Conservation (phyloP, 768 basidiomycete species). For the Trametes gibbosa region DNA sequence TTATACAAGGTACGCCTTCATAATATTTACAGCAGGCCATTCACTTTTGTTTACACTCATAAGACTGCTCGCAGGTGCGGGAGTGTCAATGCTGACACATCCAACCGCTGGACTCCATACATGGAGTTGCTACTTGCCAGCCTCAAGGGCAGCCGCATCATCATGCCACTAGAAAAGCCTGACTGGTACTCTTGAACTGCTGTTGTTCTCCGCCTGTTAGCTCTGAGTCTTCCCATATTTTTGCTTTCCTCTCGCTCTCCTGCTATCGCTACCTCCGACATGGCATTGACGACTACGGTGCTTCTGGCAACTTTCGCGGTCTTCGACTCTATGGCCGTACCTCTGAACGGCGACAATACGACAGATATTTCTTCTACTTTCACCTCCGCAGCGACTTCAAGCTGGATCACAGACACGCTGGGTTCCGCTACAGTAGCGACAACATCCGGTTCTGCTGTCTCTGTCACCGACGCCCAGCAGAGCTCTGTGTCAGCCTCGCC, state of each 20-base stretch:
- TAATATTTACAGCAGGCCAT: neutral
- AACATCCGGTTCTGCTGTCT: neutral
- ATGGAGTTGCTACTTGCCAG: no score
- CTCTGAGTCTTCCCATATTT: neutral
- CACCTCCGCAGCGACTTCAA: neutral
- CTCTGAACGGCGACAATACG: neutral
- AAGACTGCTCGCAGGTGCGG: neutral
- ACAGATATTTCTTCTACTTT: neutral
- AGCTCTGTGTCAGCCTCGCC: neutral
- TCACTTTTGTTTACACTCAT: neutral
- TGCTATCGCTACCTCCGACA: conserved; percentile 2
- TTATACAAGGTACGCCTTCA: no score
- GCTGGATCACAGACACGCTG: neutral
- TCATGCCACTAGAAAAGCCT: no score
- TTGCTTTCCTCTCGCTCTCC: neutral
- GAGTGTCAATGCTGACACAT: no score
- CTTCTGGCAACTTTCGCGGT: conserved; percentile 6
- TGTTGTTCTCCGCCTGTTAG: neutral
- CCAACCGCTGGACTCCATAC: no score
- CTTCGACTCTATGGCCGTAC: conserved; percentile 8
- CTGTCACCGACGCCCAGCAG: neutral
- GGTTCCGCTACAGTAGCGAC: neutral
- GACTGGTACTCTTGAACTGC: neutral
- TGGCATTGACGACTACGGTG: conserved; percentile 20
- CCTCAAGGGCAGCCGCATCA: no score